Evolutionary conservation across 2,329 filamentous ascomycete genomes (phyloP).

Genomic region (Exophiala dermatitidis): DNA sequence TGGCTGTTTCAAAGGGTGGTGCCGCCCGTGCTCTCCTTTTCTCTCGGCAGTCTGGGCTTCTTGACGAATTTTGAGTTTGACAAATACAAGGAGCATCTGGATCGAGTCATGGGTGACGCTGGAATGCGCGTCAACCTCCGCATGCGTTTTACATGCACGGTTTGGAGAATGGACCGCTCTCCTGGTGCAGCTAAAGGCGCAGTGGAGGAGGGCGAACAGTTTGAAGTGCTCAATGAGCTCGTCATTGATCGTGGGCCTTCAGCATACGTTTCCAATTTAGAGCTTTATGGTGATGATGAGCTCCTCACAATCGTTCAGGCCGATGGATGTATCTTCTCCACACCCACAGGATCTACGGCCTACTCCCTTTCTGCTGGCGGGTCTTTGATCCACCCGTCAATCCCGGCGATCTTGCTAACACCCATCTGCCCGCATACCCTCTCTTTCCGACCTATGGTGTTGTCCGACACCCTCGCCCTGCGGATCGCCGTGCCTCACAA

Average conservation of each 20-base stretch:
- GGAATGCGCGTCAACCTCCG: conserved; percentile 97
- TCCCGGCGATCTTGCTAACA: conserved; percentile 91
- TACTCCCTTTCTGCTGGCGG: conserved; percentile 95
- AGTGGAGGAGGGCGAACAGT: conserved; percentile 87
- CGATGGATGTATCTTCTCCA: conserved; percentile 96
- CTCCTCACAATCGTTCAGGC: conserved; percentile 92
- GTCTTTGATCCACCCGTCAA: conserved; percentile 91
- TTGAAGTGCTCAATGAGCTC: conserved; percentile 95
- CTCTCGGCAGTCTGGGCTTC: conserved; percentile 86
- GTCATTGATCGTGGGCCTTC: conserved; percentile 96
- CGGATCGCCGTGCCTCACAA: conserved; percentile 78
- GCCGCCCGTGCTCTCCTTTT: conserved; percentile 85
- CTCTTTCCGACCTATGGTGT: conserved; percentile 94
- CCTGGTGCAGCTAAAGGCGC: conserved; percentile 45
- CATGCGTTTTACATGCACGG: conserved; percentile 98
- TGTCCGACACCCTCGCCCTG: conserved; percentile 88
- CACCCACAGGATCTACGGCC: conserved; percentile 86
- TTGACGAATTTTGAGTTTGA: conserved; percentile 95
- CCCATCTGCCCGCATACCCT: conserved; percentile 96
- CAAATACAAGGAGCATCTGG: conserved; percentile 77
- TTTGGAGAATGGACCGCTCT: conserved; percentile 63
- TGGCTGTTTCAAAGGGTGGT: conserved; percentile 96
- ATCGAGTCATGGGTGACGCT: conserved; percentile 82
- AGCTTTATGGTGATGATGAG: conserved; percentile 91
- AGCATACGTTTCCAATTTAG: conserved; percentile 92